These are phyloP conservation scores for Tulasnella sp. DNA, from an alignment of 768 basidiomycete species.

Conservation along the genomic window DNA sequence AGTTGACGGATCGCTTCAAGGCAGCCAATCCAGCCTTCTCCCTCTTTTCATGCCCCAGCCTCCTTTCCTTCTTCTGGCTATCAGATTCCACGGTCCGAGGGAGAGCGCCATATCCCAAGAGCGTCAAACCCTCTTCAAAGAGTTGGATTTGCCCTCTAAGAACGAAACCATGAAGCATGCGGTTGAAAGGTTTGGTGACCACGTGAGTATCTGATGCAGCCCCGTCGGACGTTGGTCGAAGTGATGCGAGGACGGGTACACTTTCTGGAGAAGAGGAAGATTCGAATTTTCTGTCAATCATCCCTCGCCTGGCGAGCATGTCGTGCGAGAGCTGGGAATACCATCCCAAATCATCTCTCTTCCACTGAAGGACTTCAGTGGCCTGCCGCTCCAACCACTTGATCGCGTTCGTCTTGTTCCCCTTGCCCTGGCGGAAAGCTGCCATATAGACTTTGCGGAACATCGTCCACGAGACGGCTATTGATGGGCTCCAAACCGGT, in stretches of 20 bases:
- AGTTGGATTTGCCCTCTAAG: not conserved
- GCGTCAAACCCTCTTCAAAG: not conserved
- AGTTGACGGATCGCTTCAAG: not conserved
- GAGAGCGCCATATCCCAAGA: not conserved
- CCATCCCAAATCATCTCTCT: conserved; percentile 47
- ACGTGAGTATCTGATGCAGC: not conserved
- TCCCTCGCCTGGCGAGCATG: not conserved
- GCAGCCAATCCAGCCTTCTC: not conserved
- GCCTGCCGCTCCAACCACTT: conserved; percentile 55
- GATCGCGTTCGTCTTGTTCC: conserved; percentile 42
- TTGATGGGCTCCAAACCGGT: not conserved
- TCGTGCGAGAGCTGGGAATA: conserved; percentile 37
- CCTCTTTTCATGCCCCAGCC: not conserved
- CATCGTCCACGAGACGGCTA: conserved; percentile 20
- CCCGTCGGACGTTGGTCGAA: not conserved
- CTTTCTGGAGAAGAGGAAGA: not conserved
- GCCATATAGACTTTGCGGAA: conserved; percentile 17
- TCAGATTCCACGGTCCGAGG: not conserved
- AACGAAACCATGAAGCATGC: not conserved
- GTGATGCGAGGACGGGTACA: not conserved
- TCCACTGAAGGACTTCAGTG: conserved; percentile 47
- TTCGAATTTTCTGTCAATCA: not conserved
- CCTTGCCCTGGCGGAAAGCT: not conserved
- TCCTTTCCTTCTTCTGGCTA: not conserved
- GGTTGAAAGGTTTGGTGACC: not conserved